A percentile compares a stretch with the other conserved stretches of the same genome.
phyloP scores from a whole-genome alignment of 2,329 filamentous ascomycete genomes.

The Alternaria infectoria region DNA sequence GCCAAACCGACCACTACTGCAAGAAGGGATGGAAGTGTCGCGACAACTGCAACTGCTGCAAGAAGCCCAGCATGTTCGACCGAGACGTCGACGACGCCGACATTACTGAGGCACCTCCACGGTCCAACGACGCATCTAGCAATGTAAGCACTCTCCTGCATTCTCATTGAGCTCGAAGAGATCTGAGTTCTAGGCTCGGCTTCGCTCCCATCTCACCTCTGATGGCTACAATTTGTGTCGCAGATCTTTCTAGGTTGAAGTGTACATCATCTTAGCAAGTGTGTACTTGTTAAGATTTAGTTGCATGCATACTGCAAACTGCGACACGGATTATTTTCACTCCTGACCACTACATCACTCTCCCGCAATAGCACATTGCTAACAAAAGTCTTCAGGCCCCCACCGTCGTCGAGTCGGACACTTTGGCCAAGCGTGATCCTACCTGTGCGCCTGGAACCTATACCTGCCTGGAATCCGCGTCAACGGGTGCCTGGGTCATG shows the following conservation, averaged over 20 bases:
- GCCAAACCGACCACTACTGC: conserved; percentile 17
- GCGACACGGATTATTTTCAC: background rate
- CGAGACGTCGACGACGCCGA: background rate
- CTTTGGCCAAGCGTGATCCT: background rate
- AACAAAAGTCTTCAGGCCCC: background rate
- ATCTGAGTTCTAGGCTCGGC: background rate
- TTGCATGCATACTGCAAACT: background rate
- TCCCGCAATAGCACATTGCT: background rate
- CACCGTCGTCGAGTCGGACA: background rate
- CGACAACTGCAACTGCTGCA: conserved; percentile 19
- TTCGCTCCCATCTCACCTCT: background rate
- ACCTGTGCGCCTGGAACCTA: background rate
- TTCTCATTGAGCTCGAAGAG: background rate
- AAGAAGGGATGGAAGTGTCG: conserved; percentile 8
- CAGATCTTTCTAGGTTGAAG: background rate
- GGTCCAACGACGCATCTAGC: background rate
- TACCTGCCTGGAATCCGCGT: background rate
- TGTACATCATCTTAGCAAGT: background rate
- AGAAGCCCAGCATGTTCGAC: background rate
- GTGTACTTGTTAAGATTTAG: background rate
- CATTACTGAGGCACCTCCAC: background rate
- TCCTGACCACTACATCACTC: background rate
- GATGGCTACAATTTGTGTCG: background rate
- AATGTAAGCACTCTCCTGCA: background rate
- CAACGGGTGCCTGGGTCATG: background rate